Evolutionary conservation across 176 grass and related monocot species (phyloP), one percentile per base, ranked within the genome.

Genomic region (Aegilops bicornis): DNA sequence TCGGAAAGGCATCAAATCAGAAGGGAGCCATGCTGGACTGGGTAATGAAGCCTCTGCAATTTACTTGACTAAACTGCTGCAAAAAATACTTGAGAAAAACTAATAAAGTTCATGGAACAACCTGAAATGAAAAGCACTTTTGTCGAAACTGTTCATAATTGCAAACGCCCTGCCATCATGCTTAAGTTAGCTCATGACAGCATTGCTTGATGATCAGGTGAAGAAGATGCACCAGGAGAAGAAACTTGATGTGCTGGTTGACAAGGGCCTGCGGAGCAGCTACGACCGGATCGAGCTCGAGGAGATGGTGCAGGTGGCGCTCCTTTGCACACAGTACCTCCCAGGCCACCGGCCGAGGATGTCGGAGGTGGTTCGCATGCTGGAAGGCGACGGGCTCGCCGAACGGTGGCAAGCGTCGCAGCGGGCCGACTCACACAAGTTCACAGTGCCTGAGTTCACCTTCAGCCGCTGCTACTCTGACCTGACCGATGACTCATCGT

Each of bases 171-270:
- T 7, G 14, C 32, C 10, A 23, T 45, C 12, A 32, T 50, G 43
- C 63, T 30, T 52, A 82, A 69, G 64, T 15, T 2, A 52, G 12
- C 45, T 82, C 66, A 59, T 56, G 48, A 15, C 12, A 7, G 4
- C 20, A 4, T 20, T 84, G 30, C 39, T 35, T 76, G 14, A 43
- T 77, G 63, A 76, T 84, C 88, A 99, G 97, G 97, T 99, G 89
- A 96, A 99, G 85, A 99, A 94, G 80, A 99, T 96, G 86, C 97
- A 99, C 47, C 90, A 96, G 83, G 97, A 99, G 81, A 96, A 99
- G 89, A 96, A 93, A 83, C 85, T 99, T 0, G 94, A 94, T 36
- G 85, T 93, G 83, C 80, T 99, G 37, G 92, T 96, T 5, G 94
- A 99, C 85, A 94, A 93, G 83, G 90, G 81, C 12, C 73, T 94